Evolutionary conservation across 2,329 filamentous ascomycete genomes (phyloP), one percentile per base, ranked within the genome.

Genomic region (Byssoonygena ceratinophila): DNA sequence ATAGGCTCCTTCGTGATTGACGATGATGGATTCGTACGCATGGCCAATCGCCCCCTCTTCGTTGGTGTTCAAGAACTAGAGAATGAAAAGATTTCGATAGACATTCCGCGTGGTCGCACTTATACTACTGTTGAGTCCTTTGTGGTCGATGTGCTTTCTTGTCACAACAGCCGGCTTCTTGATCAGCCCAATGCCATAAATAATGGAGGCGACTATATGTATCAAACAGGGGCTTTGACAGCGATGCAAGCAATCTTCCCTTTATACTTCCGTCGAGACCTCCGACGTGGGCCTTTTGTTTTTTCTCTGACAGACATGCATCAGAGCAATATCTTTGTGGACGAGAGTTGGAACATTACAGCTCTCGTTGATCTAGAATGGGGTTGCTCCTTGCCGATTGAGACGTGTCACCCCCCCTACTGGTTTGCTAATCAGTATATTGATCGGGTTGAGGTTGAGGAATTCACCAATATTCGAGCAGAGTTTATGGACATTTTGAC

Each of bases 1-100:
- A 70, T 71, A 47, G 66, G 66, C 4, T 70, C 68, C 6, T 59
- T 64, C 11, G 59, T 58, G 9, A 59, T 71, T 14, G 56, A 67
- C 44, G 45, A 61, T 3, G 32, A 61, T 12, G 59, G 64, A 7
- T 55, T 54, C 37, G 36, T 65, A n/a, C 46, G 34, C 12, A 48
- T 64, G 16, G 51, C 41, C 12, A 64, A 63, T 40, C 59, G 63
- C 2, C 63, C 63, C 5, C 52, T 66, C 4, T 51, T 66, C 55
- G 43, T 61, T 58, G 6, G 45, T 60, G 45, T 63, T n/a, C 56
- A 64, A 25, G 46, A 53, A 1, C 54, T 64, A 11, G 61, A 64
- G 37, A 63, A 63, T 32, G 57, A 64, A 50, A 48, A 56, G 14
- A 64, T 64, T 34, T 59, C 60, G n/a, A 57, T 58, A 1, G 43